Evolutionary conservation across 2,329 filamentous ascomycete species (phyloP).

Genomic region (Graphium sp.): DNA sequence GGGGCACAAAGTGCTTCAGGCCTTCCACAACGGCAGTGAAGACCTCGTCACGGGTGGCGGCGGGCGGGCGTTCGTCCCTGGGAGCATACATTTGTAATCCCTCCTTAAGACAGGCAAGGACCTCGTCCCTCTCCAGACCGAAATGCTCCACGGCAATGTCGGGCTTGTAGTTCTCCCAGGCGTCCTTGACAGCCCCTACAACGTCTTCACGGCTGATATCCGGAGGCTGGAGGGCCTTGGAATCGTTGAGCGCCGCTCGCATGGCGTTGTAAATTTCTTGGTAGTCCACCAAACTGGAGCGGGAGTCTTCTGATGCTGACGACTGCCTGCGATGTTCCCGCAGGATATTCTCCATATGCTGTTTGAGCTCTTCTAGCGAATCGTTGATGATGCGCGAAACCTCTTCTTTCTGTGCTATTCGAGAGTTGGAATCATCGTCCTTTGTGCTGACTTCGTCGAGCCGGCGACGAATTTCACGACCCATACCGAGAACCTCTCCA

Average conservation of each 20-base stretch:
- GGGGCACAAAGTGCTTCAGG: slow-evolving; percentile 63
- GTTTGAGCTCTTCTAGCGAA: slow-evolving; percentile 64
- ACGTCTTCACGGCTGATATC: slow-evolving; percentile 64
- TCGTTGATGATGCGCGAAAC: slow-evolving; percentile 52
- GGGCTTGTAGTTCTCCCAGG: slow-evolving; percentile 88
- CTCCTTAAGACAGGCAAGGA: slow-evolving; percentile 72
- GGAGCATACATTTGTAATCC: slow-evolving; percentile 62
- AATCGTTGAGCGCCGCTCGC: slow-evolving; percentile 54
- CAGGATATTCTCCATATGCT: slow-evolving; percentile 68
- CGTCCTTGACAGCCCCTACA: slow-evolving; percentile 71
- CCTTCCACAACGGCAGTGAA: slow-evolving; percentile 75
- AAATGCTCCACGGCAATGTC: slow-evolving; percentile 84
- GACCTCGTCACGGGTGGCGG: slow-evolving; percentile 68
- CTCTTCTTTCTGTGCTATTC: not conserved
- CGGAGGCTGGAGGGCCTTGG: slow-evolving; percentile 28
- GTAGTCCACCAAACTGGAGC: slow-evolving; percentile 49
- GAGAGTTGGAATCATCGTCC: slow-evolving; percentile 13
- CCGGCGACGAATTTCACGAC: slow-evolving; percentile 71
- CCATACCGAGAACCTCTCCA: slow-evolving; percentile 89
- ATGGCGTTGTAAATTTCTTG: slow-evolving; percentile 78
- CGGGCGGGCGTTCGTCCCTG: slow-evolving; percentile 30
- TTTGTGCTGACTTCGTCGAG: slow-evolving; percentile 51
- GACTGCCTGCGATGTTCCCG: slow-evolving; percentile 58
- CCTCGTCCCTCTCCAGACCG: slow-evolving; percentile 78
- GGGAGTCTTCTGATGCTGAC: slow-evolving; percentile 42